Evolutionary conservation across 352 stramenopile species (phyloP), one percentile per base, ranked within the genome.

Genomic region (Pythium oligandrum): DNA sequence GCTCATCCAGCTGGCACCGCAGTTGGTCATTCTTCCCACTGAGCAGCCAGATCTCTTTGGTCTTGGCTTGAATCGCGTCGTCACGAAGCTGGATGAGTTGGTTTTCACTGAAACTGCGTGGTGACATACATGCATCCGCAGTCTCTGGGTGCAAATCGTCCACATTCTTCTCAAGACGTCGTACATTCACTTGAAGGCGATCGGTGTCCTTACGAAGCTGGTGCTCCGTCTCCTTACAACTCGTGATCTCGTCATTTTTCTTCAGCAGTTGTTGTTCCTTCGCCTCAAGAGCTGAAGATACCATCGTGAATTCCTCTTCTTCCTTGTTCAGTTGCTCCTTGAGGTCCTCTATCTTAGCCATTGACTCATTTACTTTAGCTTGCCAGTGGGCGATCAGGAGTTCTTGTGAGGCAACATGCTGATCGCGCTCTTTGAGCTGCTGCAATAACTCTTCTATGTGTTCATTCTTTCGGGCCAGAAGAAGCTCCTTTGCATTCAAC

Each of bases 51-150:
- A 93, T 67, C 46, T 93, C 78, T 17, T 80, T 74, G 1, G 71
- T 78, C 39, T 90, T 90, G 30, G 78, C 78, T 7, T 69, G 57
- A 45, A 93, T 79, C 32, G 78, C 76, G 40, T 93, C 82, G 52
- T 93, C 82, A 1, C 82, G 71, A 9, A 93, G 64, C 40, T 72
- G 66, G 37, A 93, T 85, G 31, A 93, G 65, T 48, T 89, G 75
- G 42, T 82, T 85, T 49, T 93, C 82, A 12, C 59, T 69, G 47
- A 86, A 93, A 58, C 79, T 88, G 0, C 79, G 75, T 32, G 82
- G 79, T 6, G 78, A 90, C 6, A 93, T 53, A 42, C 79, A 88
- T 4, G 73, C 82, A 45, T 93, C 82, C 7, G 64, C 66, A 0
- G 56, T 65, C 38, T 75, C 59, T 3, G 70, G 72, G 8, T 78